A percentile compares a stretch with the other conserved stretches of the same genome.
These are phyloP conservation scores for Fragilariopsis cylindrus DNA, from an alignment of 108 stramenopile genomes.

Conservation along the genomic window DNA sequence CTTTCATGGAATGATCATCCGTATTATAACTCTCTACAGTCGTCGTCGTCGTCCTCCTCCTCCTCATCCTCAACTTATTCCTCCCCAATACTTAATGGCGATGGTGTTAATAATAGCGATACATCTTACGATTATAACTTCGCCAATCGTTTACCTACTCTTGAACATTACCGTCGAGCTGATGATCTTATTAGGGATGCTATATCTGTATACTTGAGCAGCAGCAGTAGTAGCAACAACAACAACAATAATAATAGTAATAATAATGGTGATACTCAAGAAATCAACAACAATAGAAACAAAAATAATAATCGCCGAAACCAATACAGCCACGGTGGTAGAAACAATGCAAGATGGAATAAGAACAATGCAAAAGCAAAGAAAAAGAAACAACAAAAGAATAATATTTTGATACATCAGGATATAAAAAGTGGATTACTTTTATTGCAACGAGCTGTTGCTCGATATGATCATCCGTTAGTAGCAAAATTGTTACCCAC, in stretches of 20 bases:
- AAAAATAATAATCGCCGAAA: background rate
- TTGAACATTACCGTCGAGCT: background rate
- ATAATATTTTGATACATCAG: background rate
- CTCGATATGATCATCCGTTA: background rate
- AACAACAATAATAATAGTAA: background rate
- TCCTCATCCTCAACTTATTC: too few relatives aligned
- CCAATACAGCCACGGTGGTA: background rate
- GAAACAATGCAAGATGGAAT: background rate
- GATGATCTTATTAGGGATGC: constrained; percentile 1
- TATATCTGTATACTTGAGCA: background rate
- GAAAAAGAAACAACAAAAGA: background rate
- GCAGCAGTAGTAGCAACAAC: background rate
- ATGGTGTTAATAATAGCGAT: background rate
- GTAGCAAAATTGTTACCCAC: background rate
- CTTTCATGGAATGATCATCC: constrained; percentile 58
- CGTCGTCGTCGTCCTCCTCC: background rate
- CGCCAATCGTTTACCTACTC: background rate
- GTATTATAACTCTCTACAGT: background rate
- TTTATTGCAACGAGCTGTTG: background rate
- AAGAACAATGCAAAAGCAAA: background rate
- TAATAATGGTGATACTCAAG: background rate
- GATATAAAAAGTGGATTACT: background rate
- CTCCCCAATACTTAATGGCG: too few relatives aligned
- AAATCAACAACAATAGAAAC: background rate
- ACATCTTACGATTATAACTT: background rate